phyloP scores from a whole-genome alignment of 2,329 filamentous ascomycete species.

The Claviceps sp. region DNA sequence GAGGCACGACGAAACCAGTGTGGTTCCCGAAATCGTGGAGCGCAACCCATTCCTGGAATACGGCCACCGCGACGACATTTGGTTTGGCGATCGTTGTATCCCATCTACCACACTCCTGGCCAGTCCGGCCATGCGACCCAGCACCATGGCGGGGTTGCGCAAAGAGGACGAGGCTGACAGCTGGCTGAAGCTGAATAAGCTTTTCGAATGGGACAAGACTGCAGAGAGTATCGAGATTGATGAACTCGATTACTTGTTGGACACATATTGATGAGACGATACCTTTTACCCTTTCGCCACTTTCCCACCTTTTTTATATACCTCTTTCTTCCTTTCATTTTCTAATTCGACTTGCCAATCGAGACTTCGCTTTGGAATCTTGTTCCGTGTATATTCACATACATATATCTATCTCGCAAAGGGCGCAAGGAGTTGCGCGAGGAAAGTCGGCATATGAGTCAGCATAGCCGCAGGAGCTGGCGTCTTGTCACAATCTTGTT shows the following conservation, averaged over 20 bases:
- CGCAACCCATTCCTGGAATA: constrained; percentile 19
- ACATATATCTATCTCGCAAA: constrained; percentile 6
- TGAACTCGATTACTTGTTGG: constrained; percentile 79
- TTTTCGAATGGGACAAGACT: constrained; percentile 50
- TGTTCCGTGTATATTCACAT: no score
- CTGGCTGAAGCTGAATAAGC: constrained; percentile 27
- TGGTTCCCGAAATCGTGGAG: constrained; percentile 16
- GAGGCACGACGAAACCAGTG: constrained; percentile 23
- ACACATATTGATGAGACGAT: constrained; percentile 44
- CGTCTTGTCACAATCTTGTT: background rate
- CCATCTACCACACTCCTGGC: constrained; percentile 32
- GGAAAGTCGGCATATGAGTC: background rate
- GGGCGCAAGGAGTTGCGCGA: constrained; percentile 10
- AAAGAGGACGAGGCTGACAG: constrained; percentile 26
- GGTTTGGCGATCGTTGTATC: constrained; percentile 32
- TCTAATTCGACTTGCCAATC: background rate
- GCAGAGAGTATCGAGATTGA: constrained; percentile 87
- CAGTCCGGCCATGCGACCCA: constrained; percentile 38
- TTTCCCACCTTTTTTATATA: constrained; percentile 2
- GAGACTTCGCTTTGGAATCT: no score
- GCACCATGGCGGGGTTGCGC: constrained; percentile 14
- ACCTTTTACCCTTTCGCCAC: background rate
- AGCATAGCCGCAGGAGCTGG: background rate
- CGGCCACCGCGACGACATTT: constrained; percentile 32
- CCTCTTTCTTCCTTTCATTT: background rate